phyloP scores from a whole-genome alignment of 164 flowering plant species.

The Piper betle region DNA sequence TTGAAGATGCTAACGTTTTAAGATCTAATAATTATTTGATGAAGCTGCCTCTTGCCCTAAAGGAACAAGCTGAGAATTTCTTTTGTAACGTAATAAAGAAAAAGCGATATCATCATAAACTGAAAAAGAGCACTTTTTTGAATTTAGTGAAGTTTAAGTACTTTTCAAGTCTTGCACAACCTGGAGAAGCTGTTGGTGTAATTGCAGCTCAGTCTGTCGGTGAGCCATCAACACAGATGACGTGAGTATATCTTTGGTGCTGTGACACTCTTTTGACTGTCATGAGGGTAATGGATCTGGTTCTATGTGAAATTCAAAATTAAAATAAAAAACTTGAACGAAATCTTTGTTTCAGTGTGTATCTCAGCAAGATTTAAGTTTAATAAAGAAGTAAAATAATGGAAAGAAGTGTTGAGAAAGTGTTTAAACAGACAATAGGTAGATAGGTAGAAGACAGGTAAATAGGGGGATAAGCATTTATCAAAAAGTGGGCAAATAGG shows the following conservation, averaged over 20 bases:
- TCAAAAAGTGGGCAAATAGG: too few relatives aligned
- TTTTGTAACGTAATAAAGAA: constrained; percentile 10
- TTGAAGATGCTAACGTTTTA: constrained; percentile 8
- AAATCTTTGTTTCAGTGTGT: too few relatives aligned
- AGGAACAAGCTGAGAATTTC: constrained; percentile 27
- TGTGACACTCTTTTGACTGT: too few relatives aligned
- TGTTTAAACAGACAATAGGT: too few relatives aligned
- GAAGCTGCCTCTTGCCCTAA: constrained; percentile 41
- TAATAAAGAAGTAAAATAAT: too few relatives aligned
- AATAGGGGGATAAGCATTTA: too few relatives aligned
- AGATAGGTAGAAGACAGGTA: too few relatives aligned
- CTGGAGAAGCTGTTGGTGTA: constrained; percentile 98
- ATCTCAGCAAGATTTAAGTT: too few relatives aligned
- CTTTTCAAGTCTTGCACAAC: constrained; percentile 72
- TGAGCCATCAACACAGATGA: constrained; percentile 99
- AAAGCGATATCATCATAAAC: constrained; percentile 5
- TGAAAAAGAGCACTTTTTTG: constrained; percentile 28
- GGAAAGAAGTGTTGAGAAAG: too few relatives aligned
- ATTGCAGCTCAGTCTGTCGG: constrained; percentile 96
- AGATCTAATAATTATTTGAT: constrained; percentile 32
- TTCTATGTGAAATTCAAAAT: too few relatives aligned
- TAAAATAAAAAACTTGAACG: too few relatives aligned
- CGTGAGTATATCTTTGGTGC: constrained; percentile 28
- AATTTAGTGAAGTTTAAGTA: constrained; percentile 56
- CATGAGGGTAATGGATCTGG: too few relatives aligned